These are phyloP conservation scores for Ophiocordyceps robertsii DNA, from an alignment of 2,329 filamentous ascomycete species.

Conservation along the genomic window DNA sequence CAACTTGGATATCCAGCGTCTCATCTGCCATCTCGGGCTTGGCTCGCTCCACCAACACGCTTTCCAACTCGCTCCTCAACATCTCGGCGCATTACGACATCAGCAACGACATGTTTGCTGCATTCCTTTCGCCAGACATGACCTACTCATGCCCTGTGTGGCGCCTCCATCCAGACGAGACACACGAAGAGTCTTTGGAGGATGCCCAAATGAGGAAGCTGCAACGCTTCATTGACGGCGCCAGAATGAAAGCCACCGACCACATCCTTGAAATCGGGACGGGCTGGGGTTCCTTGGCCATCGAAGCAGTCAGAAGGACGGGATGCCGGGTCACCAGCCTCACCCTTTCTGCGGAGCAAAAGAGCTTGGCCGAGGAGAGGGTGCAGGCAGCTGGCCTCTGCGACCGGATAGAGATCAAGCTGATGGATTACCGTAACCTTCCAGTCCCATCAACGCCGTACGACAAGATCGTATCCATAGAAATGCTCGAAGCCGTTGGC, in stretches of 20 bases:
- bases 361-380: constrained; percentile 49
- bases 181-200: constrained; percentile 41
- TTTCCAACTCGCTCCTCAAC: constrained; percentile 48
- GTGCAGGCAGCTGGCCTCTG: constrained; percentile 47
- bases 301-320: constrained; percentile 51
- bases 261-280: constrained; percentile 65
- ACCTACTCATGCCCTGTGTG: constrained; percentile 63
- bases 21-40: constrained; percentile 44
- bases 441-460: constrained; percentile 39
- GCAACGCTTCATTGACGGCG: constrained; percentile 49
- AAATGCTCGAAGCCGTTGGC: constrained; percentile 67
- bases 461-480: constrained; percentile 62
- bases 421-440: constrained; percentile 56
- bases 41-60: constrained; percentile 42
- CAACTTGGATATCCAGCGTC: constrained; percentile 46
- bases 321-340: constrained; percentile 57
- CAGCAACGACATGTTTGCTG: constrained; percentile 62
- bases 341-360: constrained; percentile 57
- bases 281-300: constrained; percentile 64
- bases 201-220: constrained; percentile 56
- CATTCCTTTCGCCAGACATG: constrained; percentile 63
- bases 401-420: constrained; percentile 47
- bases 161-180: constrained; percentile 11
- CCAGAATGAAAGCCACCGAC: constrained; percentile 48
- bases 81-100: constrained; percentile 65